Percentiles rank a stretch among this genome's conserved stretches.
These are phyloP conservation scores for Petasospora fabianii DNA, from an alignment of 1,139 yeast species.

Conservation along the genomic window DNA sequence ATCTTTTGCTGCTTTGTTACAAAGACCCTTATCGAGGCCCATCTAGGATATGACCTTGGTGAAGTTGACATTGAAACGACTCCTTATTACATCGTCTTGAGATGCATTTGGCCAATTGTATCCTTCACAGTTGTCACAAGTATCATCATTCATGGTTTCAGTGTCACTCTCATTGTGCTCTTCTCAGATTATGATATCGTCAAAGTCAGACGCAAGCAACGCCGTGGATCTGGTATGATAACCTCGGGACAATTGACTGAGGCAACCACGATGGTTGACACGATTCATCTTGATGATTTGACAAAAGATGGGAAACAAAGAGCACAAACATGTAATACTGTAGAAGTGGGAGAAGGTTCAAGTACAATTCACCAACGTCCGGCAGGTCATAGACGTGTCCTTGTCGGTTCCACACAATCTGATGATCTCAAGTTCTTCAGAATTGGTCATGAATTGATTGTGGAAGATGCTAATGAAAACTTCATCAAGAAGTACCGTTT, in stretches of 20 bases:
- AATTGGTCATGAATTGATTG: slow-evolving; percentile 18
- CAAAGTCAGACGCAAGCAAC: slow-evolving; percentile 8
- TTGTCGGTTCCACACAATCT: slow-evolving; percentile 8
- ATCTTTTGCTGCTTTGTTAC: slow-evolving; percentile 29
- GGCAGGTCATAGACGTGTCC: slow-evolving; percentile 4
- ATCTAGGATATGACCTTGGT: slow-evolving; percentile 11
- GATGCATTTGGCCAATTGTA: slow-evolving; percentile 29
- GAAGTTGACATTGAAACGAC: slow-evolving; percentile 6
- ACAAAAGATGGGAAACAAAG: slow-evolving; percentile 1
- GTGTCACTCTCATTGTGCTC: slow-evolving; percentile 22
- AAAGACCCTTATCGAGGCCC: slow-evolving; percentile 20
- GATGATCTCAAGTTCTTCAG: slow-evolving; percentile 17
- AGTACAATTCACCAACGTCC: slow-evolving; percentile 11
- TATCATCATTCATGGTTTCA: slow-evolving; percentile 29
- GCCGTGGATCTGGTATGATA: too few species aligned
- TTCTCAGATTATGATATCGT: slow-evolving; percentile 11
- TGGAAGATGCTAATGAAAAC: slow-evolving; percentile 15
- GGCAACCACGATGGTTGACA: slow-evolving; percentile 1
- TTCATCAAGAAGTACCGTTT: slow-evolving; percentile 15
- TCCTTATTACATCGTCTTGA: slow-evolving; percentile 14
- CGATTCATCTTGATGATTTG: slow-evolving; percentile 3
- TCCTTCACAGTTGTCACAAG: slow-evolving; percentile 28
- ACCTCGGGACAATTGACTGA: slow-evolving; percentile 1
- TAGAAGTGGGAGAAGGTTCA: not conserved
- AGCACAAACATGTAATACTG: too few species aligned